Evolutionary conservation across 192 early-diverging fungal species (phyloP).

Genomic region (Phlyctochytrium bullatum): DNA sequence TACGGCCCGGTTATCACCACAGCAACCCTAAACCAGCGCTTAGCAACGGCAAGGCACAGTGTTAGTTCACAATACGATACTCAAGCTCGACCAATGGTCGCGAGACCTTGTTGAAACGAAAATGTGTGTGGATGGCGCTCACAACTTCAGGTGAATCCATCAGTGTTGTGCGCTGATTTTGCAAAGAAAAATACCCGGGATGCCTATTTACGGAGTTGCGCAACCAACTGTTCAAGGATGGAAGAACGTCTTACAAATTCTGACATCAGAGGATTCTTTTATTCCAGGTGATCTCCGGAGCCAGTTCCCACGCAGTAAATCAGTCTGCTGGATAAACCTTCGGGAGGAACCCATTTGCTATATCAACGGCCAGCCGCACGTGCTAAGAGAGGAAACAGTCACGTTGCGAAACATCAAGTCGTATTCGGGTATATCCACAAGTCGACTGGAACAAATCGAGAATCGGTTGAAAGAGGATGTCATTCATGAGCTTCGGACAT

Average conservation of each 20-base stretch:
- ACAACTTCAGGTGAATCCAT: too few relatives aligned
- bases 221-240: conserved; percentile 62
- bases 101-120: conserved; percentile 12
- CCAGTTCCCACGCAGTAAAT: conserved; percentile 6
- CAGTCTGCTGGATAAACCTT: conserved; percentile 63
- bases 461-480: conserved; percentile 55
- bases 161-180: conserved; percentile 16
- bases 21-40: conserved; percentile 10
- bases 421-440: conserved; percentile 54
- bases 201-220: conserved; percentile 34
- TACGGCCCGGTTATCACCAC: too few relatives aligned
- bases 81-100: conserved; percentile 62
- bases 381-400: conserved; percentile 54
- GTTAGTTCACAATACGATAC: conserved; percentile 53
- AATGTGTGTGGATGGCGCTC: conserved; percentile 45
- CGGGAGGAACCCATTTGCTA: conserved; percentile 68
- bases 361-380: conserved; percentile 64
- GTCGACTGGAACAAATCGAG: conserved; percentile 55
- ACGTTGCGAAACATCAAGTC: conserved; percentile 62
- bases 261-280: conserved; percentile 19
- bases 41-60: conserved; percentile 54
- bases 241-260: conserved; percentile 38
- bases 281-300: too few relatives aligned
- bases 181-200: conserved; percentile 24
- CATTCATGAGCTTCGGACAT: conserved; percentile 40